Evolutionary conservation across 306 rosid species (phyloP).

Genomic region (Malus fusca): DNA sequence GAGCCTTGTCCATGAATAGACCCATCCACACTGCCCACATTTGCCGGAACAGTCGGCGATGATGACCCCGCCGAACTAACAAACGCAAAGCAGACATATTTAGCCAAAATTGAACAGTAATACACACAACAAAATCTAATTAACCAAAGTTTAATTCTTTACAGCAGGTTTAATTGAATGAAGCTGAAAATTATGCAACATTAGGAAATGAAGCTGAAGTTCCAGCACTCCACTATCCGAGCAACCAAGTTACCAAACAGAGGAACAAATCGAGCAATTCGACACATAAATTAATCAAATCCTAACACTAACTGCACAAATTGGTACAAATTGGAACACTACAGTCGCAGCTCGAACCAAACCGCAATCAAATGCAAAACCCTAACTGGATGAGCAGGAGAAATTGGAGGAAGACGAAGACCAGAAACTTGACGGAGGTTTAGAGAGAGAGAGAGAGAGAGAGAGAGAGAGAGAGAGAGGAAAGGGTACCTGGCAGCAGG

Average conservation of each 20-base stretch:
- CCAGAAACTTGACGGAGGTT: background rate
- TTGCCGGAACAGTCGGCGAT: slow-evolving; percentile 74
- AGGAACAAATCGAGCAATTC: background rate
- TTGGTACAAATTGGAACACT: too few relatives aligned
- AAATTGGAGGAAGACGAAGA: slow-evolving; percentile 10
- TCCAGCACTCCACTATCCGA: background rate
- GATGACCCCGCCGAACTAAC: slow-evolving; percentile 98
- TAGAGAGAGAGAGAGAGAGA: too few relatives aligned
- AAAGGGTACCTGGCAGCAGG: slow-evolving; percentile 76
- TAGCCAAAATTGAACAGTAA: background rate
- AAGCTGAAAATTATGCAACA: background rate
- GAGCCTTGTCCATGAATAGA: slow-evolving; percentile 84
- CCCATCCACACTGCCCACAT: slow-evolving; percentile 90
- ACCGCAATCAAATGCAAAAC: slow-evolving; percentile 22
- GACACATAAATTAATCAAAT: slow-evolving; percentile 1
- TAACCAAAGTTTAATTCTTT: background rate
- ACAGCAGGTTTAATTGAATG: background rate
- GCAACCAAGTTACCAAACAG: background rate
- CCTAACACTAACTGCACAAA: background rate
- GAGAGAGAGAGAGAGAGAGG: background rate
- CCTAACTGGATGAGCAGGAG: slow-evolving; percentile 13
- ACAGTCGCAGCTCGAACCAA: slow-evolving; percentile 4
- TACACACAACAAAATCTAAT: background rate
- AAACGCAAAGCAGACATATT: slow-evolving; percentile 10
- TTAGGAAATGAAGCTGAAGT: background rate